These are phyloP conservation scores for Codiaeum variegatum DNA, from an alignment of 441 rosid genomes.

Conservation along the genomic window DNA sequence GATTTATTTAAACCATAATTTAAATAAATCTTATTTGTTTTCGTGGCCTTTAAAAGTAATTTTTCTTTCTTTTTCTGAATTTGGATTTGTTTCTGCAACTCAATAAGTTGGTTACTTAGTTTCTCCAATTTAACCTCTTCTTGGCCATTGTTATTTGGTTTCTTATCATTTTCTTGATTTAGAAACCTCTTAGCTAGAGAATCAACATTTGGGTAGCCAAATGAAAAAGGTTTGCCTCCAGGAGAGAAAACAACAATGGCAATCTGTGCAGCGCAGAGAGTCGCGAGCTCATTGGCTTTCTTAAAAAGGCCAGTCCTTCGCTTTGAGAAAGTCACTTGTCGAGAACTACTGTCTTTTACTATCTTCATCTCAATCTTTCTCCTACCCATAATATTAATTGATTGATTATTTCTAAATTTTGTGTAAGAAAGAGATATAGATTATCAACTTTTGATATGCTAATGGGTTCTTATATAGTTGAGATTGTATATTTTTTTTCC, in stretches of 20 bases:
- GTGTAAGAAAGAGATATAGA: no score
- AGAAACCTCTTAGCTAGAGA: slow-evolving; percentile 30
- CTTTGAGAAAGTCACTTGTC: slow-evolving; percentile 54
- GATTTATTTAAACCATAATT: background rate
- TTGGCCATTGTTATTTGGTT: background rate
- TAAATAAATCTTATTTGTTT: background rate
- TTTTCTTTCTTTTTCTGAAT: slow-evolving; percentile 14
- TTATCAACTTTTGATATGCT: background rate
- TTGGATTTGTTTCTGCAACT: slow-evolving; percentile 10
- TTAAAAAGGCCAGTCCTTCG: slow-evolving; percentile 43
- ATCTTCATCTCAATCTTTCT: slow-evolving; percentile 39
- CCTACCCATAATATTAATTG: slow-evolving; percentile 26
- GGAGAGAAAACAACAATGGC: slow-evolving; percentile 42
- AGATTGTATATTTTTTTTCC: background rate
- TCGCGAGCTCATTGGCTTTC: slow-evolving; percentile 48
- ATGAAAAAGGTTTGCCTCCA: slow-evolving; percentile 38
- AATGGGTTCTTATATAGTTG: background rate
- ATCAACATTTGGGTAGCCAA: slow-evolving; percentile 39
- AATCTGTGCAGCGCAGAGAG: slow-evolving; percentile 38
- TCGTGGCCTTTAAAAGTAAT: background rate
- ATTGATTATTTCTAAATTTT: background rate
- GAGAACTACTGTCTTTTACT: slow-evolving; percentile 33
- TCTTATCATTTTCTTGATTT: background rate
- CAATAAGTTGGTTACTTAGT: slow-evolving; percentile 9
- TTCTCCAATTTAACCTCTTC: background rate